These are phyloP conservation scores for Backusella tarrabulga DNA, from an alignment of 192 early-diverging fungal genomes.

Conservation along the genomic window DNA sequence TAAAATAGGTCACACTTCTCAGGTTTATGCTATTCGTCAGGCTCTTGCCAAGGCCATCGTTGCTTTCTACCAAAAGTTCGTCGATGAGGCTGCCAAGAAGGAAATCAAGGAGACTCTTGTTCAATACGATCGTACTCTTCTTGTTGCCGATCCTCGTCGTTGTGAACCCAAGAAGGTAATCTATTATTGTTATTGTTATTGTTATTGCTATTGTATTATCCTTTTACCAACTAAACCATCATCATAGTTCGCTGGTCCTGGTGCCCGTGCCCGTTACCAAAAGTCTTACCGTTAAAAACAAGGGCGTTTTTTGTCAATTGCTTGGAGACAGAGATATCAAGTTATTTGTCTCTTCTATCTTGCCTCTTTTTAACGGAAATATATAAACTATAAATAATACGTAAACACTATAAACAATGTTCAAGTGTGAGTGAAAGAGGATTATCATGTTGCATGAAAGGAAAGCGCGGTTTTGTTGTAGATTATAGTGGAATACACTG, in stretches of 20 bases:
- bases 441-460: not conserved
- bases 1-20: conserved; percentile 75
- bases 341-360: not conserved
- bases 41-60: conserved; percentile 99
- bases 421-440: no score
- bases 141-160: conserved; percentile 98
- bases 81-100: conserved; percentile 99
- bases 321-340: not conserved
- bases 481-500: no score
- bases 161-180: conserved; percentile 95
- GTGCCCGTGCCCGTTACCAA: conserved; percentile 96
- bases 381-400: not conserved
- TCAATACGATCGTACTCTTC: conserved; percentile 93
- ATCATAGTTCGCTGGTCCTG: conserved; percentile 87
- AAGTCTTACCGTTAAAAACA: conserved; percentile 82
- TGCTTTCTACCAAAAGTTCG: conserved; percentile 99
- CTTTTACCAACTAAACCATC: not conserved
- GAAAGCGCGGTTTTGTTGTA: no score
- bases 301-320: not conserved
- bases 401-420: not conserved
- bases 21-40: conserved; percentile 98
- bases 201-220: not conserved
- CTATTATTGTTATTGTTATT: not conserved
- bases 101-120: conserved; percentile 95
- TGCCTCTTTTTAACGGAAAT: not conserved